Conservation (phyloP, 73 alveolate genomes). For the Paramecium octaurelia region DNA sequence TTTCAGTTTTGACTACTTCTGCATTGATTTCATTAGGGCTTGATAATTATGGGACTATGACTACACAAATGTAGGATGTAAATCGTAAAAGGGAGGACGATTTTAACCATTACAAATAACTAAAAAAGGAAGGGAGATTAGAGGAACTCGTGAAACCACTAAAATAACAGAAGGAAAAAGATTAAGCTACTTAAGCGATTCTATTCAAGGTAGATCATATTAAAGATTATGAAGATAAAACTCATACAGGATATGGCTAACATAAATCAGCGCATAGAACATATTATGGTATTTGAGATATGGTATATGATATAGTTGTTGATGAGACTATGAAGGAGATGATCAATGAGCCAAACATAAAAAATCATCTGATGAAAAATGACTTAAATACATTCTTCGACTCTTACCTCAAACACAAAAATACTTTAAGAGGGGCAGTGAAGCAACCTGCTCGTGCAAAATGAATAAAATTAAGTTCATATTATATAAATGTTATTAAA, state of each 20-base stretch:
- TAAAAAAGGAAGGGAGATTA: not conserved
- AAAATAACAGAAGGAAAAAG: not conserved
- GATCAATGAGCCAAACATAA: not conserved
- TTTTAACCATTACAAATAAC: not conserved
- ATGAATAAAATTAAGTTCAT: not conserved
- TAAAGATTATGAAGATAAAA: slow-evolving; percentile 43
- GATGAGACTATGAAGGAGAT: slow-evolving; percentile 15
- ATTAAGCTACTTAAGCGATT: slow-evolving; percentile 1
- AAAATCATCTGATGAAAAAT: slow-evolving; percentile 27
- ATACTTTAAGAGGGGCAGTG: slow-evolving; percentile 36
- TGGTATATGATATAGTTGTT: not conserved
- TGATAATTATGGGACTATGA: slow-evolving; percentile 35
- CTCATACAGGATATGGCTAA: not conserved
- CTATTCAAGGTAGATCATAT: slow-evolving; percentile 25
- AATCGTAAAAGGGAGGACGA: slow-evolving; percentile 9
- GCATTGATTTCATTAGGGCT: slow-evolving; percentile 42
- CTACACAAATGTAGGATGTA: not conserved
- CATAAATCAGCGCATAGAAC: not conserved
- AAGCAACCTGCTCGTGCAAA: not conserved
- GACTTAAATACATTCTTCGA: slow-evolving; percentile 29
- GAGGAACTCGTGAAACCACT: not conserved
- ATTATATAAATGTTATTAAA: not conserved
- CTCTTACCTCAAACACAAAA: slow-evolving; percentile 17
- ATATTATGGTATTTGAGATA: not conserved
- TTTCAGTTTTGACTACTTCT: slow-evolving; percentile 36